Conservation (phyloP, 768 basidiomycete genomes). For the Lyophyllum atratum region DNA sequence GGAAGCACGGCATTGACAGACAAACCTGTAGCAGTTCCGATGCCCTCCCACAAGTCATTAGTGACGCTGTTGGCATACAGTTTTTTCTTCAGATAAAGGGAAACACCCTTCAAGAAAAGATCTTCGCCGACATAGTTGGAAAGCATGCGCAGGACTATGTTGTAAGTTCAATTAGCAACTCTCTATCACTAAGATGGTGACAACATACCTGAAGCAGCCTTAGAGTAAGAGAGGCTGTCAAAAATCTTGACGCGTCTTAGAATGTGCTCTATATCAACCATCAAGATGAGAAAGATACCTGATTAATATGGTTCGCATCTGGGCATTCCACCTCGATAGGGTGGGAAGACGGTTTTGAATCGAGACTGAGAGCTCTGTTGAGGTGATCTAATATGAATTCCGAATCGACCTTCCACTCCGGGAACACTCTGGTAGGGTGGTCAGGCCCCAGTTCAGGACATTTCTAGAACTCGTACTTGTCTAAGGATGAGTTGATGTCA, state of each 20-base stretch:
- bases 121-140: conserved; percentile 88
- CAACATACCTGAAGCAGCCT: conserved; percentile 69
- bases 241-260: conserved; percentile 62
- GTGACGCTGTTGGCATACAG: conserved; percentile 86
- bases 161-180: neutral
- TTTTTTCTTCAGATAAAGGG: conserved; percentile 88
- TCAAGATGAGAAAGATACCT: conserved; percentile 37
- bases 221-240: conserved; percentile 85
- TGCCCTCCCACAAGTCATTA: conserved; percentile 85
- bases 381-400: conserved; percentile 82
- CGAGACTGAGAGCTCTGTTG: conserved; percentile 75
- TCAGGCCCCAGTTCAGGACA: neutral
- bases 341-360: conserved; percentile 86
- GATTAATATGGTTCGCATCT: conserved; percentile 83
- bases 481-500: conserved; percentile 29
- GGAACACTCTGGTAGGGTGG: conserved; percentile 54
- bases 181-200: neutral
- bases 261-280: neutral
- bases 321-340: conserved; percentile 91
- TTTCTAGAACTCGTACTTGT: conserved; percentile 44
- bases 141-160: conserved; percentile 88
- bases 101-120: conserved; percentile 83
- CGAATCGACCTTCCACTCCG: conserved; percentile 84
- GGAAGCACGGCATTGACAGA: neutral
- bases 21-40: conserved; percentile 67